These are phyloP conservation scores for Monotropa hypopitys DNA, from an alignment of 179 eudicot genomes.

Conservation along the genomic window DNA sequence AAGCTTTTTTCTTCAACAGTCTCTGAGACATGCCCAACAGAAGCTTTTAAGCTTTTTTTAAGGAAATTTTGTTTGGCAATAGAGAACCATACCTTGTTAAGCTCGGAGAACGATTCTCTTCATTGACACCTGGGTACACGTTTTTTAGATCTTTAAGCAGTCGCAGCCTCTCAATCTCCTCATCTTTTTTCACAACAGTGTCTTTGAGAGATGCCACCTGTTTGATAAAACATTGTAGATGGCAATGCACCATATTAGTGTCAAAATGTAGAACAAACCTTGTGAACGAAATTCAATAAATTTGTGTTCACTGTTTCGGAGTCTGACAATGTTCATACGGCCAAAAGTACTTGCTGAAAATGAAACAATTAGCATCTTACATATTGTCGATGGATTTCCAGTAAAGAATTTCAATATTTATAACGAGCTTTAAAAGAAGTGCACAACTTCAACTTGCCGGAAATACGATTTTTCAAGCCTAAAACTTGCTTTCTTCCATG, in stretches of 20 bases:
- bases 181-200: constrained; percentile 67
- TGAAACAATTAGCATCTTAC: background rate
- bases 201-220: constrained; percentile 78
- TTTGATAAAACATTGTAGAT: constrained; percentile 2
- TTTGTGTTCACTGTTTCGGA: background rate
- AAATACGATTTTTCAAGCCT: background rate
- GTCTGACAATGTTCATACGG: background rate
- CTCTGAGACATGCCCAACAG: constrained; percentile 13
- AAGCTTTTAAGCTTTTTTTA: constrained; percentile 10
- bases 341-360: background rate
- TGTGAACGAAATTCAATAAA: background rate
- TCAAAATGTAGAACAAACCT: background rate
- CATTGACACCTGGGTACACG: constrained; percentile 13
- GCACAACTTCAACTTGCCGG: background rate
- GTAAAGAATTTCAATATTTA: background rate
- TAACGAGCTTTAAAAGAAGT: background rate
- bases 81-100: constrained; percentile 37
- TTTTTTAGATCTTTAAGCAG: constrained; percentile 45
- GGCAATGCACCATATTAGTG: background rate
- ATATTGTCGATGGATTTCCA: background rate
- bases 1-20: constrained; percentile 16
- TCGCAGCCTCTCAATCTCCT: constrained; percentile 63
- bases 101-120: constrained; percentile 19
- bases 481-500: background rate
- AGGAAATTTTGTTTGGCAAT: constrained; percentile 22